Base-by-base conservation (phyloP, 1,139 yeast species). In the Zygoascus hellenicus region DNA sequence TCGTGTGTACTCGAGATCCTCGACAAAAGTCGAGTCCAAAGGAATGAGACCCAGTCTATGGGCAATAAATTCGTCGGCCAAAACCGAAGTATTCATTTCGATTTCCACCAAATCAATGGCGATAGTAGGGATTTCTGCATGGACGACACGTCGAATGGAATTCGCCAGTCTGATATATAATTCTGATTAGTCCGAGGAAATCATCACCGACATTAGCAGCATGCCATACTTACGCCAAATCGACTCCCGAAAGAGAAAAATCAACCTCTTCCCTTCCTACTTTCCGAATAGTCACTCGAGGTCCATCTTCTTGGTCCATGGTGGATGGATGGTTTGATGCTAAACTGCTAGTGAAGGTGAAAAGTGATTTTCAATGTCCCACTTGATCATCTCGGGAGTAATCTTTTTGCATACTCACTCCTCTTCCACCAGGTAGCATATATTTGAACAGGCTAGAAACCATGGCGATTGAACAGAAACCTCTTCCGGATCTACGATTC, bases 61-160 rank as follows among this genome's bases (percentile, higher is more conserved):
- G 29, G 97, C 81, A 50, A 92, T 78, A 62, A 92, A 92, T 67
- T 92, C 99, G 66, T 92, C 99, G 1, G 98, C 98, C 55, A 92
- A 71, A 14, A 94, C 98, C 14, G 96, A 83, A 0, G 98, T 88
- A 69, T 92, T 92, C 51, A 79, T 80, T 60, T 89, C 96, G 54
- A 94, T 84, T 65, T 94, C 98, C 46, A 94, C 98, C 56, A 92
- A 77, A 64, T 94, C 99, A 53, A 94, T 90, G 48, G 98, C 97
- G 57, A 71, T 63, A 1, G 98, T 92, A 29, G 98, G 98, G 48
- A 92, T 94, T 67, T 94, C 99, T 1, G 97, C 90, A 54, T 92
- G 76, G 87, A 94, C 89, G 44, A 86, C 80, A 64, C 99, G 76
- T 60, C 99, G 78, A 34, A 94, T 60, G 28, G 98, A 85, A 73